Conservation (phyloP, 148 eudicot species). For the Vaccinium darrowii region DNA sequence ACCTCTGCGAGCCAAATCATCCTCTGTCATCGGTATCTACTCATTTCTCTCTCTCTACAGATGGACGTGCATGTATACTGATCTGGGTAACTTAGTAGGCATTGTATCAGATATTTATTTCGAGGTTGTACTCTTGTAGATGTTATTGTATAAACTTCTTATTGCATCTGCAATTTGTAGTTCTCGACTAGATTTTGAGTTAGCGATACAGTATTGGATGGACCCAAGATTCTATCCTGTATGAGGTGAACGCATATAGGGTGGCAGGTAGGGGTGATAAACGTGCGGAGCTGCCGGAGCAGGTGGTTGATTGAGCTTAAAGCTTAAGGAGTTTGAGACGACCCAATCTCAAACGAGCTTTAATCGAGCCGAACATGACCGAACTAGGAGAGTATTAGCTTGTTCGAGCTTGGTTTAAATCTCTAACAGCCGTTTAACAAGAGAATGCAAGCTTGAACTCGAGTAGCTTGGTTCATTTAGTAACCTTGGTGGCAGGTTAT, state of each 20-base stretch:
- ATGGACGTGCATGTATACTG: neutral
- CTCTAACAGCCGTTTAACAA: neutral
- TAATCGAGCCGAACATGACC: neutral
- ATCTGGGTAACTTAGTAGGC: neutral
- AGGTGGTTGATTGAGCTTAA: neutral
- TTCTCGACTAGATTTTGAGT: neutral
- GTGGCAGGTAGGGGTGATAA: neutral
- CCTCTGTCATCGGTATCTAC: slow-evolving; percentile 23
- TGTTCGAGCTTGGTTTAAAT: neutral
- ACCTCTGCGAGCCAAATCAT: slow-evolving; percentile 21
- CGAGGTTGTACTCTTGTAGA: neutral
- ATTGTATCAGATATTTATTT: neutral
- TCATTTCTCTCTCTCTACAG: neutral
- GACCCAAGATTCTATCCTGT: neutral
- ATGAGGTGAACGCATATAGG: neutral
- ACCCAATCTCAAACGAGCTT: neutral
- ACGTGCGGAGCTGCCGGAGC: neutral
- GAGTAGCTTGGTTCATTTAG: neutral
- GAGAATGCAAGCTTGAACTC: neutral
- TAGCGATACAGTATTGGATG: neutral
- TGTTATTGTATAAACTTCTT: neutral
- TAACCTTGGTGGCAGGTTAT: neutral
- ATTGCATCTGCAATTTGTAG: neutral
- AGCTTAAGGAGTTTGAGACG: neutral
- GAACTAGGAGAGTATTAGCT: neutral